These are phyloP conservation scores for Symbiodinium natans DNA, from an alignment of 73 alveolate genomes.

Conservation along the genomic window DNA sequence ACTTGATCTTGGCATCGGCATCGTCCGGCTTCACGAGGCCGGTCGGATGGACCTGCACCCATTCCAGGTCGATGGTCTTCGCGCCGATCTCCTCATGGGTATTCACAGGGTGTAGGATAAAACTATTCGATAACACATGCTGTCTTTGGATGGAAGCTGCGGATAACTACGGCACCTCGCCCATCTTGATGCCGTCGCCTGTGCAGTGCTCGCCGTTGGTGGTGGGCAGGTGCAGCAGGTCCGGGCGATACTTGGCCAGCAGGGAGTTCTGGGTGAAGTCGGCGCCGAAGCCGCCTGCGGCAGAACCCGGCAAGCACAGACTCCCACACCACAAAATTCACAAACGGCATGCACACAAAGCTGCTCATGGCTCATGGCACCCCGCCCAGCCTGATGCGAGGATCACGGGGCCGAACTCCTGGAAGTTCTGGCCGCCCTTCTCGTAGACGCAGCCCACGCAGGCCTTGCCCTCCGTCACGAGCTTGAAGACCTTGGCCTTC, in stretches of 20 bases:
- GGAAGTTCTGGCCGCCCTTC: slow-evolving; percentile 94
- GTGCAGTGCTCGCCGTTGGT: no score
- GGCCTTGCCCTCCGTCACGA: slow-evolving; percentile 65
- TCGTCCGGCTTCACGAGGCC: slow-evolving; percentile 11
- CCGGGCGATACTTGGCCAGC: no score
- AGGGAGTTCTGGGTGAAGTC: neutral
- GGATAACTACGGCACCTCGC: neutral
- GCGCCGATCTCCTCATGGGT: slow-evolving; percentile 92
- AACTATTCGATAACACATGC: no score
- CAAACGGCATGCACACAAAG: no score
- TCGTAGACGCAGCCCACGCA: slow-evolving; percentile 93
- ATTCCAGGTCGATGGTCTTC: slow-evolving; percentile 69
- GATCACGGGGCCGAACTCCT: slow-evolving; percentile 95
- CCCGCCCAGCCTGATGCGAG: no score
- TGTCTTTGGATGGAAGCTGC: no score
- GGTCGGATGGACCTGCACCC: slow-evolving; percentile 88
- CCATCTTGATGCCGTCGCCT: slow-evolving; percentile 95
- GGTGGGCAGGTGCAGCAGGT: no score
- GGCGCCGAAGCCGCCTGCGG: slow-evolving; percentile 15
- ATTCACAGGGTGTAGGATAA: no score
- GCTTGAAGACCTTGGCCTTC: slow-evolving; percentile 76
- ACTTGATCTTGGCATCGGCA: neutral
- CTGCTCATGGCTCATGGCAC: no score
- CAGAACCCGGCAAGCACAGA: neutral
- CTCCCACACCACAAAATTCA: no score